Base-by-base conservation (phyloP, 2,329 filamentous ascomycete genomes). In the Aureobasidium melanogenum region DNA sequence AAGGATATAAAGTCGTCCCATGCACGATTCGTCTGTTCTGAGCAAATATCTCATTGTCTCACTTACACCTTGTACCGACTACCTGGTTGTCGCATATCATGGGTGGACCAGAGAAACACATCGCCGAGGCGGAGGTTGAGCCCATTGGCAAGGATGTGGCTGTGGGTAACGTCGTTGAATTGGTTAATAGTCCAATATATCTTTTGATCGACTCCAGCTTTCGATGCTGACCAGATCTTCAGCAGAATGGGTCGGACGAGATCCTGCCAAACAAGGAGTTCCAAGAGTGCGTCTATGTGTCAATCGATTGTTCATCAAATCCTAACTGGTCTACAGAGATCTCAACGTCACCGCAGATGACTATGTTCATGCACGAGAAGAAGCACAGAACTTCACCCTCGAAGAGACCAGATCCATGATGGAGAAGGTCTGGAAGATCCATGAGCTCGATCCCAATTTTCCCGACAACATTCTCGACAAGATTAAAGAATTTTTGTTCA, bases 371-470 rank as follows among this genome's bases (percentile, higher is more conserved):
- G 52, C 52, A 26, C 32, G 52, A 15, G 38, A 56, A 22, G 52
- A 56, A 34, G 52, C 52, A 8, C 24, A 44, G 19, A 44, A 22
- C 14, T 56, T 56, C 39, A 56, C 52, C 14, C 52, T 56, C 12
- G 52, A 56, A 12, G 38, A 56, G 28, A 56, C 52, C 1, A 44
- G 28, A 17, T 10, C 17, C 8, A 56, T 56, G 52, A 56, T 56
- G 52, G 52, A 44, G 12, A 44, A 22, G n/a, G 52, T 56, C 28
- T 44, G 36, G 41, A 58, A 64, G 38, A 63, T 61, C 26, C 63
- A 64, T 41, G 62, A 64, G n/a, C 38, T 60, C 22, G 63, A 64
- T 24, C 62, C 61, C 24, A 64, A 63, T 57, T 64, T 64, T 48
- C 52, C 54, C 14, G 61, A 56, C 22, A 52, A 51, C 26, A 59